Percentiles rank a stretch among this genome's conserved stretches.
Evolutionary conservation across 805 yeast genomes (phyloP).

Genomic region (Kurtzmaniella fragi): DNA sequence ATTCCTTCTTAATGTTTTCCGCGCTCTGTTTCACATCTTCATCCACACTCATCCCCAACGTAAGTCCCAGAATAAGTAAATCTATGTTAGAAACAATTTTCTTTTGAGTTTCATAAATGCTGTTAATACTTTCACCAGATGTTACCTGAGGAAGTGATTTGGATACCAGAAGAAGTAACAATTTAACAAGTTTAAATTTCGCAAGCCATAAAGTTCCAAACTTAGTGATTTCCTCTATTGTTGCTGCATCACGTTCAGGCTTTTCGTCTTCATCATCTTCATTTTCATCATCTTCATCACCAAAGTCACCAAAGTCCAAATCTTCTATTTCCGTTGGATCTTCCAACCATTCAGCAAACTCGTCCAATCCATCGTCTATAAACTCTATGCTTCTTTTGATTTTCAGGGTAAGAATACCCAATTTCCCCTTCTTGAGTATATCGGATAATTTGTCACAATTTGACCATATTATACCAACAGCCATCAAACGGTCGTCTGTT

Average conservation of each 20-base stretch:
- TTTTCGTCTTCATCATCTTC: conserved; percentile 4
- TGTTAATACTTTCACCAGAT: conserved; percentile 42
- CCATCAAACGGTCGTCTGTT: conserved; percentile 41
- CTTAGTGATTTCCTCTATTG: conserved; percentile 23
- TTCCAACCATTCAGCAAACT: conserved; percentile 64
- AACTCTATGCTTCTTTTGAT: conserved; percentile 41
- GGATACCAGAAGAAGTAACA: conserved; percentile 52
- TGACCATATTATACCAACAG: conserved; percentile 72
- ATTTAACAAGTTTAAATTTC: conserved; percentile 52
- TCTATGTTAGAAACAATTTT: conserved; percentile 47
- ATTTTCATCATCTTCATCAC: conserved; percentile 20
- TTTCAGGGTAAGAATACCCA: conserved; percentile 46
- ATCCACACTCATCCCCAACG: conserved; percentile 42
- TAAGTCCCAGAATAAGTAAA: conserved; percentile 52
- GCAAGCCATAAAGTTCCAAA: conserved; percentile 46
- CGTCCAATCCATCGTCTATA: conserved; percentile 60
- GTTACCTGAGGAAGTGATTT: conserved; percentile 50
- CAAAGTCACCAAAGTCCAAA: conserved; percentile 23
- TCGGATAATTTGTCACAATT: conserved; percentile 46
- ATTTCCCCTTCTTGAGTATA: conserved; percentile 44
- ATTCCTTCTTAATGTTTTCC: conserved; percentile 18
- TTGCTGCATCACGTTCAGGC: conserved; percentile 8
- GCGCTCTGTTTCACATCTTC: conserved; percentile 26
- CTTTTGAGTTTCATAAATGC: conserved; percentile 38
- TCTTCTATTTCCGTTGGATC: conserved; percentile 45